Conservation (phyloP, 2,329 filamentous ascomycete species). For the Salinomyces thailandicus region DNA sequence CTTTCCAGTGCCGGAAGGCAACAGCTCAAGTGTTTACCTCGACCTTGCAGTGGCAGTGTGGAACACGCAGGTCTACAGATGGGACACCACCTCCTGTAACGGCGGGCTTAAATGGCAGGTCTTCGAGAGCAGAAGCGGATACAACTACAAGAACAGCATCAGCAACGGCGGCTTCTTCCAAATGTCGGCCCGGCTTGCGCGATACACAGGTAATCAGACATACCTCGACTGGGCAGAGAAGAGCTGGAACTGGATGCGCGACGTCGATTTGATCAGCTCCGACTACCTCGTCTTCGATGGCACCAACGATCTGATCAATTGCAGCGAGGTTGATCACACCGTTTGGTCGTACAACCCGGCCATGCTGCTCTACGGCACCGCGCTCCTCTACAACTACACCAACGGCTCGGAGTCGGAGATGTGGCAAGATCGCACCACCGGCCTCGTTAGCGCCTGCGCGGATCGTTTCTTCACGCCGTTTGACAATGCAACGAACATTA, state of each 20-base stretch:
- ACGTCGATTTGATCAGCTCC: constrained; percentile 41
- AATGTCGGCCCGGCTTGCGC: constrained; percentile 55
- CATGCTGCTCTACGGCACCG: constrained; percentile 45
- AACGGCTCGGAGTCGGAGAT: constrained; percentile 22
- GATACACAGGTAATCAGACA: constrained; percentile 68
- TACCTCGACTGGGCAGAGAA: constrained; percentile 67
- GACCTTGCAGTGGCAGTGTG: constrained; percentile 68
- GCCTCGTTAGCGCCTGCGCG: constrained; percentile 45
- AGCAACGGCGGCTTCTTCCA: constrained; percentile 50
- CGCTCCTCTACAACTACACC: constrained; percentile 46
- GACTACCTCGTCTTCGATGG: constrained; percentile 47
- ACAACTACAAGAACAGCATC: constrained; percentile 48
- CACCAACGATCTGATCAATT: constrained; percentile 41
- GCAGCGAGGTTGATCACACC: constrained; percentile 40
- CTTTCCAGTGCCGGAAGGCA: constrained; percentile 51
- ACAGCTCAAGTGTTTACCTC: constrained; percentile 55
- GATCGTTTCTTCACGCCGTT: constrained; percentile 45
- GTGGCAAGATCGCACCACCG: constrained; percentile 51
- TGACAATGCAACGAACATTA: constrained; percentile 42
- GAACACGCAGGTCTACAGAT: constrained; percentile 62
- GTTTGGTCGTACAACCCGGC: constrained; percentile 51
- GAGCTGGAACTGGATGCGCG: constrained; percentile 48
- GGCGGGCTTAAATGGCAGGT: constrained; percentile 83
- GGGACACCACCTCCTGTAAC: constrained; percentile 55
- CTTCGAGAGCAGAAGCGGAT: constrained; percentile 62